These are phyloP conservation scores for Schizothecium vesticola DNA, from an alignment of 495 filamentous ascomycete genomes.

Conservation along the genomic window DNA sequence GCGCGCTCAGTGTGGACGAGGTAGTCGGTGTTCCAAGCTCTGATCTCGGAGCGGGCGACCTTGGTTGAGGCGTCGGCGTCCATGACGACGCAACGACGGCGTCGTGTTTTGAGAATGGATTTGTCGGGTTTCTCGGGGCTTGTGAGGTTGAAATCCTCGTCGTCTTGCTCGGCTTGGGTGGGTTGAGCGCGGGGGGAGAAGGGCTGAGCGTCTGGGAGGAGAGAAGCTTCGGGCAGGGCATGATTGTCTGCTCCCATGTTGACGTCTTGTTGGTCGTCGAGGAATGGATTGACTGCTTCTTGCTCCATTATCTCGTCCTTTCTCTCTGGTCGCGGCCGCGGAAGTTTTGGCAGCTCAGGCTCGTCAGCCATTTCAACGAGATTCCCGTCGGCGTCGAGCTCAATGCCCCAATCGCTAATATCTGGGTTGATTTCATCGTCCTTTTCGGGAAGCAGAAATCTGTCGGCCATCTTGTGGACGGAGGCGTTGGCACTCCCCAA, in stretches of 20 bases:
- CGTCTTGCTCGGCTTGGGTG: conserved; percentile 4
- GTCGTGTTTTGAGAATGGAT: conserved; percentile 22
- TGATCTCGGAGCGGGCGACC: conserved; percentile 51
- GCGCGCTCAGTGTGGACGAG: conserved; percentile 46
- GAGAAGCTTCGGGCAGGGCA: conserved; percentile 2
- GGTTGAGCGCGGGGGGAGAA: not conserved
- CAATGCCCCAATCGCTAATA: conserved; percentile 35
- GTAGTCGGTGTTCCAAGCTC: conserved; percentile 57
- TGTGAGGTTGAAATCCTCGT: conserved; percentile 8
- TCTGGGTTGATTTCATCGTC: conserved; percentile 24
- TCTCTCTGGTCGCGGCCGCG: conserved; percentile 9
- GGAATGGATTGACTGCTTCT: conserved; percentile 1
- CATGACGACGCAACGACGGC: conserved; percentile 24
- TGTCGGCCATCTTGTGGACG: conserved; percentile 16
- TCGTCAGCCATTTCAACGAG: conserved; percentile 27
- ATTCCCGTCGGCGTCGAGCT: conserved; percentile 40
- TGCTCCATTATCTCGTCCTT: not conserved
- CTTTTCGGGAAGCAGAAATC: conserved; percentile 19
- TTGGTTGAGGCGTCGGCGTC: conserved; percentile 40
- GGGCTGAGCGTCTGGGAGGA: conserved; percentile 2
- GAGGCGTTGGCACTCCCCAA: not conserved
- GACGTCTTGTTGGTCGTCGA: conserved; percentile 20
- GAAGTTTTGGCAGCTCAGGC: conserved; percentile 33
- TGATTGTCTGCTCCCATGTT: conserved; percentile 14
- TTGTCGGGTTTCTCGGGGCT: conserved; percentile 17